These are phyloP conservation scores for Aspergillus ellipticus DNA, from an alignment of 495 filamentous ascomycete species.

Conservation along the genomic window DNA sequence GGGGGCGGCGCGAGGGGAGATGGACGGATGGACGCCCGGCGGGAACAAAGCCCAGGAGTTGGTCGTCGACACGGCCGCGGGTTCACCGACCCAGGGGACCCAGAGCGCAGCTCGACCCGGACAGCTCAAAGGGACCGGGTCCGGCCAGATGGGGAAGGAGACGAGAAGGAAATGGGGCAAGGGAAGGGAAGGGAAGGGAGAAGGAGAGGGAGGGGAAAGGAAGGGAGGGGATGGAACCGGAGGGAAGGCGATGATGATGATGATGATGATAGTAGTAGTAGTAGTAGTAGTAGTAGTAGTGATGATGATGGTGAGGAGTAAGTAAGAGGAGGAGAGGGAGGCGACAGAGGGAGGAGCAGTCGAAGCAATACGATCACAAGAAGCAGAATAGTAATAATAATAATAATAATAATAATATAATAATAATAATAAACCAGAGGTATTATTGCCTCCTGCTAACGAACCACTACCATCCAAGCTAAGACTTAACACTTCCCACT, in stretches of 20 bases:
- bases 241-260: not conserved
- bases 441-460: not conserved
- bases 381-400: not conserved
- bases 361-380: not conserved
- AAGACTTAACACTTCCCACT: too few species aligned
- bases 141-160: not conserved
- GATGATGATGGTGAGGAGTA: not conserved
- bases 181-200: slow-evolving; percentile 3
- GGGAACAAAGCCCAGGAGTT: slow-evolving; percentile 13
- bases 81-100: slow-evolving; percentile 13
- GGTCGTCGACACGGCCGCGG: too few species aligned
- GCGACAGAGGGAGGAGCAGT: not conserved
- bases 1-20: slow-evolving; percentile 18
- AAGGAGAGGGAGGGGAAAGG: not conserved
- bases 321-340: slow-evolving; percentile 5
- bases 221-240: not conserved
- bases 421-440: not conserved
- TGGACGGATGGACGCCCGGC: slow-evolving; percentile 12
- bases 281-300: not conserved
- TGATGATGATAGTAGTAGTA: not conserved
- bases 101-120: too few species aligned
- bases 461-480: not conserved
- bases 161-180: not conserved
- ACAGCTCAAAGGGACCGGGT: not conserved
- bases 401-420: not conserved